Base-by-base conservation (phyloP, 257 asterid genomes). In the Gentiana macrophylla region DNA sequence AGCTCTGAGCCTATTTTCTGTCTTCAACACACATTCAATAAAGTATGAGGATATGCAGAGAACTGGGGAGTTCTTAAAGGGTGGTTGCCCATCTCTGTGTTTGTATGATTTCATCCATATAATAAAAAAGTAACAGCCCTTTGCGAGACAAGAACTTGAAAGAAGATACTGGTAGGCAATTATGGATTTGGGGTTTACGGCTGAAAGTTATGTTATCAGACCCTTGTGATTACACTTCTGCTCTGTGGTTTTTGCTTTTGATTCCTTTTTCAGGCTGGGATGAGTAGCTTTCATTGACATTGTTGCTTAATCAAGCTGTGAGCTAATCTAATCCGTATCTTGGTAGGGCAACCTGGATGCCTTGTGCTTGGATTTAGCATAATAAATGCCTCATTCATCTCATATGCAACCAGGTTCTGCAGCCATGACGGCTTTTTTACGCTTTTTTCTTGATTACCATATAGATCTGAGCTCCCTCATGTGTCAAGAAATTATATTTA, bases 341-440 rank as follows among this genome's bases (percentile, higher is more conserved):
- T 78, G 81, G 84, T 46, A 35, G 60, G 73, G 74, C 84, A 56
- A 63, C 62, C 70, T 55, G 57, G 80, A 55, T 58, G 67, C 69
- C 66, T 35, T 43, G 46, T 41, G 46, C 46, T 1, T 5, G 6
- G 46, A 41, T 24, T 24, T 24, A 2, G 24, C 9, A 41, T 5
- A 10, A 41, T 41, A 5, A 10, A 41, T 41, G 46, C 46, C 8
- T 44, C 24, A 24, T 36, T 50, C 46, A 33, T 2, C 41, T 48
- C 53, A 50, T 54, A 3, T 5, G 43, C 67, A 37, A 24, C 33
- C 69, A 54, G 44, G 62, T 37, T 61, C 49, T 57, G 75, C 75
- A 65, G 62, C 70, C 72, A 73, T 69, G 74, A 63, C 67, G 44
- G 57, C 24, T 24, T 24, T 24, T 24, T 24, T 24, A 24, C 24